Base-by-base conservation (phyloP, 1,139 yeast genomes). In the Scheffersomyces stambukii region DNA sequence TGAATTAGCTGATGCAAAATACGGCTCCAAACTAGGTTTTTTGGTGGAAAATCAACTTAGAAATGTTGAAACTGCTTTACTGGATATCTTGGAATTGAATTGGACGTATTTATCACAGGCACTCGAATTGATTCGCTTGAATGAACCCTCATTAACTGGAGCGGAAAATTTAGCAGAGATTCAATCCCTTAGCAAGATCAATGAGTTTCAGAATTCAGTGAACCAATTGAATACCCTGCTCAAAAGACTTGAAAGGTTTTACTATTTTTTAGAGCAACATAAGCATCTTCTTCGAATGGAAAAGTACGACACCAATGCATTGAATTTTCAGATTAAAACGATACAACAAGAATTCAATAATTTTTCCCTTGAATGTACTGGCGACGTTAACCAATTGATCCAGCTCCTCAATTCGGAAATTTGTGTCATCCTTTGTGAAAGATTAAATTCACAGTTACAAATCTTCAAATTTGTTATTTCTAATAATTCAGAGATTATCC, bases 21-120 rank as follows among this genome's bases (percentile, higher is more conserved):
- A 41, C 30, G 59, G 75, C 0, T 57, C 57, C 7, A 67, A 64
- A 12, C 57, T 66, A 21, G 62, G 61, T 2, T 54, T 65, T 15
- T 49, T 82, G 16, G 41, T 81, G 4, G 52, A 52, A 4, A 58
- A 60, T 0, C 64, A 64, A 19, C 62, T 67, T 25, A 40, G 44
- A 4, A 39, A 45, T 1, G 52, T 78, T 1, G 51, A 56, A 6
- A 22, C 31, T 1, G 28, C 33, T 3, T 35, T 63, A 15, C 32
- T 40, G 12, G 43, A 47, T 1, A 59, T 74, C 3, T 32, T 57
- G 12, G 40, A 50, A 2, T 46, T 75, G 3, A 58, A 63, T 15
- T 83, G 95, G 95, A 66, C 63, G 5, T 59, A 69, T 8, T 48
- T 81, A 12, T 54, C 70, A 0, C 72, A 69, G 35, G 77, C 76